phyloP scores from a whole-genome alignment of 768 basidiomycete species.

The Hygrophorus pudorinus region DNA sequence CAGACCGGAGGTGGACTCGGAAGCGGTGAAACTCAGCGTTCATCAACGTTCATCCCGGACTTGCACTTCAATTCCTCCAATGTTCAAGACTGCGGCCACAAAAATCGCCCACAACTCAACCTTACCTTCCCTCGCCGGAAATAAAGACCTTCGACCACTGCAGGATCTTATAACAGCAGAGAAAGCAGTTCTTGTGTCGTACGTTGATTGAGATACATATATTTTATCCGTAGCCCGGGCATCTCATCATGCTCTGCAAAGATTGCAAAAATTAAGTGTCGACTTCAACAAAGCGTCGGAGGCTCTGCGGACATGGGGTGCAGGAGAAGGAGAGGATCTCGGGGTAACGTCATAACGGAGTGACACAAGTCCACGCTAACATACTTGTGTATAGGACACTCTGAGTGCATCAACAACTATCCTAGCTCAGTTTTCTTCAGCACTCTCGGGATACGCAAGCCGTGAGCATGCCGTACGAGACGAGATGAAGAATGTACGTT shows the following conservation, averaged over 20 bases:
- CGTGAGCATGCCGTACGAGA: slow-evolving; percentile 63
- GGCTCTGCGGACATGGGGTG: slow-evolving; percentile 61
- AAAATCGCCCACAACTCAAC: slow-evolving; percentile 88
- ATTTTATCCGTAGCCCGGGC: background rate
- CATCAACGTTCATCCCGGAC: no score
- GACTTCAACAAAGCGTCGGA: slow-evolving; percentile 67
- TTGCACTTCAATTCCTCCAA: no score
- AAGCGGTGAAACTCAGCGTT: no score
- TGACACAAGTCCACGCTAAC: slow-evolving; percentile 1
- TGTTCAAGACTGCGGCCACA: slow-evolving; percentile 73
- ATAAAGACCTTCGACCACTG: slow-evolving; percentile 69
- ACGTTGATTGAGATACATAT: slow-evolving; percentile 17
- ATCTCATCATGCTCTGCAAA: slow-evolving; percentile 14
- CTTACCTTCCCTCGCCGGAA: slow-evolving; percentile 55
- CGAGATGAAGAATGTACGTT: slow-evolving; percentile 74
- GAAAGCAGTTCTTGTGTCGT: slow-evolving; percentile 74
- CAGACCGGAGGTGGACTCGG: no score
- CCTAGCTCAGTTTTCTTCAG: slow-evolving; percentile 54
- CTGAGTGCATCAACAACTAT: slow-evolving; percentile 61
- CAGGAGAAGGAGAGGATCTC: slow-evolving; percentile 77
- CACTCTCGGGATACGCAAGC: slow-evolving; percentile 58
- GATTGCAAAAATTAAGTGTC: slow-evolving; percentile 53
- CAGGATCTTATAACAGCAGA: slow-evolving; percentile 88
- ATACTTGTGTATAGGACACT: slow-evolving; percentile 44
- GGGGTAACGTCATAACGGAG: slow-evolving; percentile 34